Evolutionary conservation across 2,329 filamentous ascomycete species (phyloP).

Genomic region (Pseudocercospora ulei): DNA sequence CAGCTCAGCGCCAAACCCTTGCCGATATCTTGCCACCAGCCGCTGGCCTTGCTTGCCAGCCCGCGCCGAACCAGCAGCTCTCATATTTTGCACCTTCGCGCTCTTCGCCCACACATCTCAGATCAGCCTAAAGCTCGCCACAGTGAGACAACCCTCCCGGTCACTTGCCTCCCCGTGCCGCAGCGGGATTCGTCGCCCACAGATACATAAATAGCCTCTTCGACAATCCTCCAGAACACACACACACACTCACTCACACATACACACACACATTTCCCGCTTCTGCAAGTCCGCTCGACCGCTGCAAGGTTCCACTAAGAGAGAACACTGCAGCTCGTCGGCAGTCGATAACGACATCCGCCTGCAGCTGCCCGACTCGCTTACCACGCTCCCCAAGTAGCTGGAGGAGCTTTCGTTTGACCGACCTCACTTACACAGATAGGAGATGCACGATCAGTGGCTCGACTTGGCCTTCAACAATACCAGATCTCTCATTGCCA

Average conservation of each 20-base stretch:
- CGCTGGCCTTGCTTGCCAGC: no score
- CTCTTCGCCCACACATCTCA: no score
- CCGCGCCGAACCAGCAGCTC: no score
- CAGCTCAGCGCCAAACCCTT: not conserved
- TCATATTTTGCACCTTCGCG: no score
- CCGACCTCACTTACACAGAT: constrained; percentile 3
- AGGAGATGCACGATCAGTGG: constrained; percentile 6
- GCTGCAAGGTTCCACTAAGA: no score
- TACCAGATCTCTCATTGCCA: constrained; percentile 4
- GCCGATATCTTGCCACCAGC: not conserved
- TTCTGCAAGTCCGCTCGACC: not conserved
- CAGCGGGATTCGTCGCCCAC: no score
- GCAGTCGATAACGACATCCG: not conserved
- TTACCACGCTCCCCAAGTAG: constrained; percentile 4
- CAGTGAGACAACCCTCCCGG: no score
- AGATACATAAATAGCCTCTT: no score
- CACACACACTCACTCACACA: not conserved
- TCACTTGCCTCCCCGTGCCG: no score
- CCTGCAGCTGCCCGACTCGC: constrained; percentile 2
- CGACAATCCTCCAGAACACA: not conserved
- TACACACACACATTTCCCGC: not conserved
- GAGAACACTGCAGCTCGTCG: not conserved
- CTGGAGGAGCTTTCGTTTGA: constrained; percentile 9
- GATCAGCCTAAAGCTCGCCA: no score
- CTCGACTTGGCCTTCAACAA: constrained; percentile 1